Evolutionary conservation across 2,329 filamentous ascomycete species (phyloP).

Genomic region (Colletotrichum zoysiae): DNA sequence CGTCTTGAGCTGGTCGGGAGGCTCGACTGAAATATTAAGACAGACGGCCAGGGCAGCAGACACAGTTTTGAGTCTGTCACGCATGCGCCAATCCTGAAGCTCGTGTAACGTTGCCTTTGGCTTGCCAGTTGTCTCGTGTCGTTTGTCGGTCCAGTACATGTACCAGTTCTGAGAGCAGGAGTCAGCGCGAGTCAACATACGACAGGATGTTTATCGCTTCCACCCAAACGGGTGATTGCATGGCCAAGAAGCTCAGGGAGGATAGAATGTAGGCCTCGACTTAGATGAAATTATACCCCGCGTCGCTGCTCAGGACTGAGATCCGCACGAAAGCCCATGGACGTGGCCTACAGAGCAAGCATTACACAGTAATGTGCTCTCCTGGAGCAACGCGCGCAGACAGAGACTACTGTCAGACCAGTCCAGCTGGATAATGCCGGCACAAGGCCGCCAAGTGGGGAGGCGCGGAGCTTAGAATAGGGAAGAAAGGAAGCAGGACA

Average conservation of each 20-base stretch:
- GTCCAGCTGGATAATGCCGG: constrained; percentile 9
- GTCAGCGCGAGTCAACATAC: constrained; percentile 38
- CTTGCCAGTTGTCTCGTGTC: constrained; percentile 93
- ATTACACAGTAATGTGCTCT: constrained; percentile 3
- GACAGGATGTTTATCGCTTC: constrained; percentile 8
- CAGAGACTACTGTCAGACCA: constrained; percentile 22
- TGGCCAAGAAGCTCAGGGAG: constrained; percentile 11
- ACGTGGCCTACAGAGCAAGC: constrained; percentile 1
- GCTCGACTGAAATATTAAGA: constrained; percentile 96
- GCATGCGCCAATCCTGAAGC: constrained; percentile 96
- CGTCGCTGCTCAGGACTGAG: constrained; percentile 13
- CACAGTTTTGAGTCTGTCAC: constrained; percentile 95
- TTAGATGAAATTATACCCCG: constrained; percentile 6
- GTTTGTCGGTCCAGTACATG: constrained; percentile 99
- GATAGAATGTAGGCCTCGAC: constrained; percentile 13
- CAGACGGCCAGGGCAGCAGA: constrained; percentile 95
- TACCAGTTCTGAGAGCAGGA: constrained; percentile 83
- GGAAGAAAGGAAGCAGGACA: constrained; percentile 19
- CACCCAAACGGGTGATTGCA: constrained; percentile 24
- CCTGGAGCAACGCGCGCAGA: constrained; percentile 13
- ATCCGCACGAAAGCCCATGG: constrained; percentile 1
- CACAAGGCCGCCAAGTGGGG: constrained; percentile 13
- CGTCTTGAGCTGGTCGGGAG: constrained; percentile 96
- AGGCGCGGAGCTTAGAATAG: constrained; percentile 23
- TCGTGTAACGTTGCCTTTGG: constrained; percentile 76